Percentiles rank a stretch among this genome's conserved stretches.
Conservation (phyloP, 1,139 yeast genomes). For the Saccharomyces hybrid region DNA sequence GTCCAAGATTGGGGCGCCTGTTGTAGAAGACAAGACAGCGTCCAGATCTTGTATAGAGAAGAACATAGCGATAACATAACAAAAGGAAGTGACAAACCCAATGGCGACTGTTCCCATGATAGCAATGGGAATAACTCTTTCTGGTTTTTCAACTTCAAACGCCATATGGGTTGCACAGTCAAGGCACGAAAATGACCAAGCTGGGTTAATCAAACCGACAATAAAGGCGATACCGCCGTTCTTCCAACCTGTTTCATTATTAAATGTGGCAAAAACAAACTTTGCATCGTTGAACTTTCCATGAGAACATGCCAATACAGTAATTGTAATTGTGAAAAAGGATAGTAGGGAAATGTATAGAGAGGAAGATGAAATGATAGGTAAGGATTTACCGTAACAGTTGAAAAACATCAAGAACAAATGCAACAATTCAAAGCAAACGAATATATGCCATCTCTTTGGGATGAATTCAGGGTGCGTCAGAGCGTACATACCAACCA, state of each 20-base stretch:
- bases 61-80: slow-evolving; percentile 55
- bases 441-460: slow-evolving; percentile 53
- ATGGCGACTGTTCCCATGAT: slow-evolving; percentile 59
- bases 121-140: slow-evolving; percentile 54
- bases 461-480: slow-evolving; percentile 41
- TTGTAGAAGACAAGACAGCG: slow-evolving; percentile 39
- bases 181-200: slow-evolving; percentile 62
- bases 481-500: slow-evolving; percentile 51
- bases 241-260: slow-evolving; percentile 61
- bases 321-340: slow-evolving; percentile 47
- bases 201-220: slow-evolving; percentile 60
- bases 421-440: slow-evolving; percentile 43
- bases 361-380: slow-evolving; percentile 45
- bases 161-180: slow-evolving; percentile 69
- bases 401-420: slow-evolving; percentile 44
- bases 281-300: slow-evolving; percentile 50
- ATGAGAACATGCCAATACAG: slow-evolving; percentile 48
- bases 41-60: slow-evolving; percentile 49
- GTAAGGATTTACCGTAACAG: slow-evolving; percentile 51
- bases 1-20: slow-evolving; percentile 59
- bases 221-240: slow-evolving; percentile 54
- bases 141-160: slow-evolving; percentile 55
- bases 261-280: slow-evolving; percentile 55
- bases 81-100: slow-evolving; percentile 56
- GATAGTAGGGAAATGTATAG: slow-evolving; percentile 50